Evolutionary conservation across 2,329 filamentous ascomycete species (phyloP).

Genomic region (Incumbomyces lentus): DNA sequence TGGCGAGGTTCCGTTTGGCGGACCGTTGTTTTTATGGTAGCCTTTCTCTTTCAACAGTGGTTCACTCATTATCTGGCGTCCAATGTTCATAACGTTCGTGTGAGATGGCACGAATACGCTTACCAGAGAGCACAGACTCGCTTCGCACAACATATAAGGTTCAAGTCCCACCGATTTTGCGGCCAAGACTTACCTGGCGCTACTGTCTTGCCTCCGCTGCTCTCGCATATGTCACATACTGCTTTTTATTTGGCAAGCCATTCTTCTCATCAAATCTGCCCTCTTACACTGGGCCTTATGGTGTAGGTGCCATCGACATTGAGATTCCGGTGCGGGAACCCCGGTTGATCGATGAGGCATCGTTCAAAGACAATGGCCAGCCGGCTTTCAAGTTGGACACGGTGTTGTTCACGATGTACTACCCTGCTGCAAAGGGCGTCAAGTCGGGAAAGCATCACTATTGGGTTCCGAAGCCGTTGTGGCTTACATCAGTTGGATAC

Average conservation of each 20-base stretch:
- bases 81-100: too few relatives aligned
- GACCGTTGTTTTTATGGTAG: too few relatives aligned
- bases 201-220: slow-evolving; percentile 13
- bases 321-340: slow-evolving; percentile 15
- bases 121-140: slow-evolving; percentile 2
- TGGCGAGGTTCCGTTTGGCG: too few relatives aligned
- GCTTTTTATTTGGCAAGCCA: slow-evolving; percentile 13
- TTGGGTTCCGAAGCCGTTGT: slow-evolving; percentile 19
- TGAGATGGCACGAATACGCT: background rate
- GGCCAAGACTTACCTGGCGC: slow-evolving; percentile 16
- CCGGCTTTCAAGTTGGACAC: slow-evolving; percentile 20
- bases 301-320: slow-evolving; percentile 20
- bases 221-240: slow-evolving; percentile 13
- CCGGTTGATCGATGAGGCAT: slow-evolving; percentile 13
- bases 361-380: slow-evolving; percentile 13
- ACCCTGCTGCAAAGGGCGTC: slow-evolving; percentile 14
- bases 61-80: too few relatives aligned
- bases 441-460: slow-evolving; percentile 15
- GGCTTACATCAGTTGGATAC: slow-evolving; percentile 16
- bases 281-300: slow-evolving; percentile 17
- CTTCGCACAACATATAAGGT: slow-evolving; percentile 1
- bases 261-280: slow-evolving; percentile 18
- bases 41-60: too few relatives aligned
- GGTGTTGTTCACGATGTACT: slow-evolving; percentile 21
- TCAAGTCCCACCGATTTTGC: slow-evolving; percentile 6